phyloP scores from a whole-genome alignment of 352 stramenopile species.

The Globisporangium alternatum region DNA sequence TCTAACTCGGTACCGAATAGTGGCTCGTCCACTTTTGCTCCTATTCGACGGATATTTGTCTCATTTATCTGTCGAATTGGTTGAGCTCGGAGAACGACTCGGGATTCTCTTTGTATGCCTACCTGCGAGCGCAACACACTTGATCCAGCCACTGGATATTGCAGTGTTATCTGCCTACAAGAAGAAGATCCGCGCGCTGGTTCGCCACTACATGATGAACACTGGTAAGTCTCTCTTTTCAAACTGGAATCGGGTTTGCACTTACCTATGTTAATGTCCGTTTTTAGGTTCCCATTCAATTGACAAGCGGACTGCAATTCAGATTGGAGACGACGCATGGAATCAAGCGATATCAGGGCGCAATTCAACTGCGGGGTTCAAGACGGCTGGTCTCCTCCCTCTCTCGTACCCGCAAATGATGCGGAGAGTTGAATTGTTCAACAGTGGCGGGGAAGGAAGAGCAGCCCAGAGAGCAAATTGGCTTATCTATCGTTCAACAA shows the following conservation, averaged over 20 bases:
- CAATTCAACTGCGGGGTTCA: not conserved
- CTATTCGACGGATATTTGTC: not conserved
- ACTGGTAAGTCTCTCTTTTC: not conserved
- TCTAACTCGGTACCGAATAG: not conserved
- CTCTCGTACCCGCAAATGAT: not conserved
- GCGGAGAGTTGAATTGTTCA: not conserved
- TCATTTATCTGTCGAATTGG: not conserved
- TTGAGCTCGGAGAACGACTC: not conserved
- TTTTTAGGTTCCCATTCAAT: not conserved
- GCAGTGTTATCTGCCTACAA: not conserved
- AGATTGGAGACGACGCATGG: not conserved
- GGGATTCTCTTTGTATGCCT: not conserved
- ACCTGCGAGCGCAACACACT: not conserved
- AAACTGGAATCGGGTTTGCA: not conserved
- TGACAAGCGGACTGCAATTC: not conserved
- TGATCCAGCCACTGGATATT: not conserved
- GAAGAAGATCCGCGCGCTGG: conserved; percentile 1
- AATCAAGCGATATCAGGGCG: not conserved
- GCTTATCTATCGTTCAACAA: not conserved
- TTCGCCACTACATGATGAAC: not conserved
- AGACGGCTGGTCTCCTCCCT: not conserved
- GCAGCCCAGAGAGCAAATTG: not conserved
- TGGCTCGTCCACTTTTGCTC: not conserved
- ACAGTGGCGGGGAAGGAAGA: not conserved
- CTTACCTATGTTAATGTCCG: not conserved